Evolutionary conservation across 1,284 basidiomycete genomes (phyloP), one percentile per base, ranked within the genome.

Genomic region (Apiotrichum siamense): DNA sequence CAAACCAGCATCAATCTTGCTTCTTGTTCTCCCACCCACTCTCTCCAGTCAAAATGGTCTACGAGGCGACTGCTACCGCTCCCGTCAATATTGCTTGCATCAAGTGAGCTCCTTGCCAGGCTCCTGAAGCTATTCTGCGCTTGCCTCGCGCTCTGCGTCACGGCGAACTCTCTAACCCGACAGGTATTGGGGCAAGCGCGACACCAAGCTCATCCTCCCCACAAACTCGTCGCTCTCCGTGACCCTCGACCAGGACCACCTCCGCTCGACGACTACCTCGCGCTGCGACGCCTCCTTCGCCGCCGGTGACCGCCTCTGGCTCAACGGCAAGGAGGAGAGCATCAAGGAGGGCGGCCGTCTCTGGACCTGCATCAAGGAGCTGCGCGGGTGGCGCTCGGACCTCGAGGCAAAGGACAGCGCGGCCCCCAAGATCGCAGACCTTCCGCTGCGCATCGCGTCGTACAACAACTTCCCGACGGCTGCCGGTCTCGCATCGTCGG

Each of bases 381-480:
- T 98, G 81, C 87, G 86, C 69, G 79, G 79, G 23, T 78, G 94
- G 59, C 80, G 94, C 50, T 78, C 80, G 55, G 77, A 80, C 25
- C 78, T 89, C 47, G 93, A 97, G 76, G 80, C 82, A 46, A 80
- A 81, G 61, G 76, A 85, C 63, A 63, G 80, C 0, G 78, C 73
- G 44, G 77, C 79, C 57, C 45, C 18, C 11, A 57, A 91, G 85
- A 75, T 94, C 46, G 86, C 91, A 0, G 69, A 78, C 17, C 86
- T 78, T 72, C 76, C 80, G 26, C 81, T 96, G 3, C 88, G 89
- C 75, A 92, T 99, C 59, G 83, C 83, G 54, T 97, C 93, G 11
- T 86, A 85, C 77, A 99, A 99, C 82, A 98, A 98, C 79, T 98
- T 99, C 79, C 94, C 94, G 23, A 98, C 94, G 6, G 96, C 96